Conservation (phyloP, 495 filamentous ascomycete genomes). For the Xylaria nigripes region DNA sequence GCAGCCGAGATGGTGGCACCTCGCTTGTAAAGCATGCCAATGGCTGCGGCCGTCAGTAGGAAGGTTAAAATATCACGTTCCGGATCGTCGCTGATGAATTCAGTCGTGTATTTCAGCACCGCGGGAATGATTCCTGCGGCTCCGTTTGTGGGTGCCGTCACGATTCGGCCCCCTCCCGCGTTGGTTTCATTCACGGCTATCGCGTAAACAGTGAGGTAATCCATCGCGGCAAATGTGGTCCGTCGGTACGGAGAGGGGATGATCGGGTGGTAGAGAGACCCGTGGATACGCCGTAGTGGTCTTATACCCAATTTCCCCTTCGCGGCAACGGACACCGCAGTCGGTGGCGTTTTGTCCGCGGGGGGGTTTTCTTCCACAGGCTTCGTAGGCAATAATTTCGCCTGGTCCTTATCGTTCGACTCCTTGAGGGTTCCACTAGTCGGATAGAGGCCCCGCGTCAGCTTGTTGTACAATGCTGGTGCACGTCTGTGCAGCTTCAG, state of each 20-base stretch:
- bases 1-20: conserved; percentile 30
- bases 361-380: not conserved
- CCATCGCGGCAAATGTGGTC: conserved; percentile 30
- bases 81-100: conserved; percentile 30
- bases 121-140: conserved; percentile 31
- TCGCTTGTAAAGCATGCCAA: conserved; percentile 33
- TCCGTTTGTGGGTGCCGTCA: conserved; percentile 31
- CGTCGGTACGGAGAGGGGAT: conserved; percentile 26
- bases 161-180: conserved; percentile 29
- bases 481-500: conserved; percentile 30
- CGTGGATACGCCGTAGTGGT: conserved; percentile 22
- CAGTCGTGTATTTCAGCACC: conserved; percentile 28
- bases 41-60: conserved; percentile 27
- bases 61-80: conserved; percentile 30
- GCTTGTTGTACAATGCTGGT: conserved; percentile 24
- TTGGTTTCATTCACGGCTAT: conserved; percentile 33
- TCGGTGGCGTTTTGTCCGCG: not conserved
- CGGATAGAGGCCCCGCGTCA: conserved; percentile 29
- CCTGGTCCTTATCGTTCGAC: not conserved
- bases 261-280: conserved; percentile 26
- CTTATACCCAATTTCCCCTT: conserved; percentile 13
- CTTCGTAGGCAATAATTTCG: conserved; percentile 10
- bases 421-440: conserved; percentile 4
- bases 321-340: conserved; percentile 4
- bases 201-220: conserved; percentile 29